These are phyloP conservation scores for Oldenlandia corymbosa DNA, from an alignment of 257 asterid genomes.

Conservation along the genomic window DNA sequence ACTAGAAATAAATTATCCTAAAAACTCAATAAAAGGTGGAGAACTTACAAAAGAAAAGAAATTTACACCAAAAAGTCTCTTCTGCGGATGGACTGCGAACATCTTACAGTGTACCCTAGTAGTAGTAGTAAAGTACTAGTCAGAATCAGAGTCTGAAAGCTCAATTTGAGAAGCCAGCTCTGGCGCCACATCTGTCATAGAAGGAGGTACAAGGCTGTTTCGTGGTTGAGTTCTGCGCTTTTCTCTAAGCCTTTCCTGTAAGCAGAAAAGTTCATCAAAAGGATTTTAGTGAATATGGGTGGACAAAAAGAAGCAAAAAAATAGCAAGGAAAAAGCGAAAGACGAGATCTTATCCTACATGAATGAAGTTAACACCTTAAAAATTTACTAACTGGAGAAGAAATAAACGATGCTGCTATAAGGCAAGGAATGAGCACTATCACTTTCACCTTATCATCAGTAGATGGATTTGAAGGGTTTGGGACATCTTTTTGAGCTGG, in stretches of 20 bases:
- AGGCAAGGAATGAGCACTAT: background rate
- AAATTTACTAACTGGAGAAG: background rate
- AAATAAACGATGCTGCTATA: background rate
- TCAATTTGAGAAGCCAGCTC: conserved; percentile 49
- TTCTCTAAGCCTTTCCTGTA: conserved; percentile 46
- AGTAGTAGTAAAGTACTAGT: no score
- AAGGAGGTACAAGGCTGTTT: conserved; percentile 58
- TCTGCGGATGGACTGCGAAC: background rate
- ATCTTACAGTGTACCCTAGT: background rate
- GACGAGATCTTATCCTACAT: no score
- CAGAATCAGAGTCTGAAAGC: conserved; percentile 69
- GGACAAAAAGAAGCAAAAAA: no score
- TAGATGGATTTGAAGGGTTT: conserved; percentile 35
- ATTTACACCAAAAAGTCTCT: no score
- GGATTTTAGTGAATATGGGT: background rate
- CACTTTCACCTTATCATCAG: conserved; percentile 16
- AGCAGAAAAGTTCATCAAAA: background rate
- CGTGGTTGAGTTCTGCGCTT: conserved; percentile 36
- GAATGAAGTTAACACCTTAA: no score
- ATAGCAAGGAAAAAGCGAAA: no score
- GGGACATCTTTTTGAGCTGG: conserved; percentile 27
- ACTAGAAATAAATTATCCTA: no score
- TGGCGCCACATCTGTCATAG: conserved; percentile 67
- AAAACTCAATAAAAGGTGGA: no score
- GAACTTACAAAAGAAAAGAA: no score